Conservation (phyloP, 768 basidiomycete species). For the Boletellus ananas region DNA sequence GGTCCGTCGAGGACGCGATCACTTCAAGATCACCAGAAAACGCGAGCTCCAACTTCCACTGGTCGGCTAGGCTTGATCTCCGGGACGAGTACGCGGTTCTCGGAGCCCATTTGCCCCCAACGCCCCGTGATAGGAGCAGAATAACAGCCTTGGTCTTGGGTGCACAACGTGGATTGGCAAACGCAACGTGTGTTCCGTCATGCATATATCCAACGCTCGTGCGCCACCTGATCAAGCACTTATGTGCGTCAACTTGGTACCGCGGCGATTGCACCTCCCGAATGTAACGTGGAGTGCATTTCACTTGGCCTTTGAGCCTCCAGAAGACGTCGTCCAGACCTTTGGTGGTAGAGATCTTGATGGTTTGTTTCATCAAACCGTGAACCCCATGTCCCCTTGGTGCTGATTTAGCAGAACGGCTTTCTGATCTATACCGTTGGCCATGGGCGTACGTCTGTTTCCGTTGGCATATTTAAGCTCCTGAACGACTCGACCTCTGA, state of each 20-base stretch:
- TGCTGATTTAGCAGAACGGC: constrained; percentile 9
- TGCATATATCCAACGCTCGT: constrained; percentile 1
- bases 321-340: constrained; percentile 2
- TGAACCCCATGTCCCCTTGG: background rate
- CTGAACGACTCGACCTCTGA: background rate
- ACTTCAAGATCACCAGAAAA: constrained; percentile 7
- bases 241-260: constrained; percentile 4
- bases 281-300: constrained; percentile 1
- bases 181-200: constrained; percentile 19
- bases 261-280: constrained; percentile 1
- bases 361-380: constrained; percentile 5
- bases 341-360: constrained; percentile 16
- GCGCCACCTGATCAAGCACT: constrained; percentile 1
- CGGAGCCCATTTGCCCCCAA: constrained; percentile 13
- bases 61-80: constrained; percentile 7
- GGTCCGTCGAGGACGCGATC: constrained; percentile 23
- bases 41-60: constrained; percentile 8
- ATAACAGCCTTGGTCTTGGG: background rate
- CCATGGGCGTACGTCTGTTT: constrained; percentile 8
- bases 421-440: constrained; percentile 7
- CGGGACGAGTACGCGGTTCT: constrained; percentile 10
- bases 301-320: background rate
- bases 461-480: constrained; percentile 20
- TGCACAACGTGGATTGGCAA: constrained; percentile 19
- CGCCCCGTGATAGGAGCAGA: constrained; percentile 15